Base-by-base conservation (phyloP, 2,329 filamentous ascomycete species). In the Gyromitra esculenta region DNA sequence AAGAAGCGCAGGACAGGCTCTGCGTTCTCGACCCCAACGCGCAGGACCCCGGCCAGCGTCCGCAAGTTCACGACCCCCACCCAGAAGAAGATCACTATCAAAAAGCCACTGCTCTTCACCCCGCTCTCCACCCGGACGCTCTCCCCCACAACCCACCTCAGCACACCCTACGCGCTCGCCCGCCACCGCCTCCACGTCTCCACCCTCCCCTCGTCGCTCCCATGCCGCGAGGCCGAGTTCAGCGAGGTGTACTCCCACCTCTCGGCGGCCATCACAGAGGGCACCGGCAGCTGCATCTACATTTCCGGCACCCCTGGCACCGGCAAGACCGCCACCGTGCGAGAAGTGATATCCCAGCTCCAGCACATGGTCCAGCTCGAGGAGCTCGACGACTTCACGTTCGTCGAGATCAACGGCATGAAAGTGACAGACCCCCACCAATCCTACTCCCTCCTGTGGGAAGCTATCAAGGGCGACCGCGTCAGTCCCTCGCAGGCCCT, bases 401-500 rank as follows among this genome's bases (percentile, higher is more conserved):
- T 99, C 80, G 94, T 99, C 78, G 96, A 99, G 84, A 98, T 99
- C 85, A 99, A 99, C 84, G 96, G 96, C 80, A 98, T 99, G 96
- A 99, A 99, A 85, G 94, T 99, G 80, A 97, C 96, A 0, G 96
- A 99, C 82, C 95, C 96, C 0, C 94, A 98, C 82, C 96, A 99
- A 83, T 94, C 96, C 0, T 99, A 99, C 84, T 91, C 93, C 1
- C 85, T 99, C 21, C 88, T 99, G 1, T 99, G 96, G 96, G 94
- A 99, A 85, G 95, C 96, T 0, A 86, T 99, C 76, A 95, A 95
- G 82, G 94, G 94, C 35, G 94, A 99, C 82, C 90, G 96, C 62
- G 94, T 98, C 6, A 96, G 92, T 82, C 93, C 96, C 0, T 89
- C 93, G 1, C 96, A 99, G 83, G 95, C 96, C 0, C 87, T 99